These are phyloP conservation scores for Zymoseptoria passerinii DNA, from an alignment of 2,329 filamentous ascomycete species.

Conservation along the genomic window DNA sequence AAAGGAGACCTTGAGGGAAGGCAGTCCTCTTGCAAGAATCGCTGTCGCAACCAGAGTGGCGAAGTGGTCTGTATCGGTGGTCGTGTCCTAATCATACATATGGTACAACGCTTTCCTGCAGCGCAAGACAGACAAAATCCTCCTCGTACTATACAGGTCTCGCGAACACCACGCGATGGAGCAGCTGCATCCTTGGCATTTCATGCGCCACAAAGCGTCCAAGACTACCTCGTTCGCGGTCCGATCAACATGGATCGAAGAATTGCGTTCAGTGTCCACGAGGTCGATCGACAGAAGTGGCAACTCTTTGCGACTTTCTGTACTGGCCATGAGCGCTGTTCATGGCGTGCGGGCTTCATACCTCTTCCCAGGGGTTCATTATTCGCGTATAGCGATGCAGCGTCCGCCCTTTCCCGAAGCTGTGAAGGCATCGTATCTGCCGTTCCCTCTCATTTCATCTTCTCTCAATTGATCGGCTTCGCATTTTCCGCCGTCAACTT, in stretches of 20 bases:
- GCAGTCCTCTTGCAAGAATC: no score
- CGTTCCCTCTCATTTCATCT: background rate
- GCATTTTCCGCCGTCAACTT: slow-evolving; percentile 49
- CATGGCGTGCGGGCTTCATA: background rate
- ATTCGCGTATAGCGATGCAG: background rate
- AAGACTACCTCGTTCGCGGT: background rate
- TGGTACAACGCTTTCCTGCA: background rate
- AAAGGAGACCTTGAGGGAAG: no score
- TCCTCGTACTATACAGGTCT: background rate
- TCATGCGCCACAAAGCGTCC: background rate
- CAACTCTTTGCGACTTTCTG: background rate
- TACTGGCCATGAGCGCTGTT: background rate
- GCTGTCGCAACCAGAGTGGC: background rate
- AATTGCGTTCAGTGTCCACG: background rate
- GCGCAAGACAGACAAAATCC: background rate
- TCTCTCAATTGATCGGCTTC: slow-evolving; percentile 17
- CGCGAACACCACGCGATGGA: background rate
- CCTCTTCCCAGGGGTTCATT: background rate
- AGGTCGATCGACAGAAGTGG: background rate
- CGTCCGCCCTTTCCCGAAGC: background rate
- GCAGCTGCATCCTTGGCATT: background rate
- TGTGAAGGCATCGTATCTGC: background rate
- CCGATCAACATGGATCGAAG: background rate
- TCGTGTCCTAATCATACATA: background rate
- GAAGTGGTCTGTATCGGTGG: background rate